Base-by-base conservation (phyloP, 2,329 filamentous ascomycete species). In the Graphium sp. region DNA sequence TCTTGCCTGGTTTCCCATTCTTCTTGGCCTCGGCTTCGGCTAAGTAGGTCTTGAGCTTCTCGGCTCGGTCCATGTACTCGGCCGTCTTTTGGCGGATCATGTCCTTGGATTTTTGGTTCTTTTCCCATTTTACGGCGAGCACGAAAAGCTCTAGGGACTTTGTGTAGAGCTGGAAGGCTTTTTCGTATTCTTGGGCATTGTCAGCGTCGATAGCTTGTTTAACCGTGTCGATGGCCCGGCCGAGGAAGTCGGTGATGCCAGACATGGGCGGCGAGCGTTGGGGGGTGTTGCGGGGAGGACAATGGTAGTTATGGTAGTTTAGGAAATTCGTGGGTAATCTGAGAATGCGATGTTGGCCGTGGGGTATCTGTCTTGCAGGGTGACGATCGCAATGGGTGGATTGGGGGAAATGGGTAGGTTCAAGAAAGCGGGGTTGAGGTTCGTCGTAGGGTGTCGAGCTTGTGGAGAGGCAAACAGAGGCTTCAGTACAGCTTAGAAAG, bases 61-160 rank as follows among this genome's bases (percentile, higher is more conserved):
- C 89, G 38, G 89, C 89, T 37, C 89, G 82, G 56, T 94, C 87
- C 78, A 98, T 93, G 63, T 98, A 98, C 50, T 94, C 87, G 43
- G 66, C 80, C 13, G 85, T 84, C 62, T 95, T 95, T 42, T 80
- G 74, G 41, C 89, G 78, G 53, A 98, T 94, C 70, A 93, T 92
- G 49, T 91, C 84, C 62, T 95, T 95, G 38, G 83, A 85, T 43
- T 85, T 87, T 37, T 80, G 74, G 58, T 94, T 95, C 69, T 95
- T 98, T 61, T 98, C 89, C 87, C 87, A 98, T 64, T 98, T 98
- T 35, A 98, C 67, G 19, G 89, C 89, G 35, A 95, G 79, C 80
- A 98, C 93, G 64, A 95, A 98, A 33, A 95, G 73, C 57, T 98
- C 87, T 42, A 98, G 79, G 29, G 87, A 77, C 41, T 83, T 76